These are phyloP conservation scores for Rutstroemia sp. DNA, from an alignment of 2,329 filamentous ascomycete genomes.

Conservation along the genomic window DNA sequence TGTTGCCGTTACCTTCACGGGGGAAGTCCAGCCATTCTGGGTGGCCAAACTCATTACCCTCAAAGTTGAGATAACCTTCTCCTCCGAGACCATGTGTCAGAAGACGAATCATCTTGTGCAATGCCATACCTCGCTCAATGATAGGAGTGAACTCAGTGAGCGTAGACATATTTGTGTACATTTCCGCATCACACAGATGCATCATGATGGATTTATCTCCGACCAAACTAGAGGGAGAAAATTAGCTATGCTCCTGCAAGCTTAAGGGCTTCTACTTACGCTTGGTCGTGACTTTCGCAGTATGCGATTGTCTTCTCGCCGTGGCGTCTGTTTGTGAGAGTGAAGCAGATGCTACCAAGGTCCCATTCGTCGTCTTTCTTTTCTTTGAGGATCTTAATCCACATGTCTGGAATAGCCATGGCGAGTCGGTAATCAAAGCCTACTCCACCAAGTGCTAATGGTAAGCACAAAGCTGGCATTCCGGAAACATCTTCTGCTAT, in stretches of 20 bases:
- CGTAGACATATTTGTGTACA: slow-evolving; percentile 96
- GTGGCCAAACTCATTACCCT: slow-evolving; percentile 97
- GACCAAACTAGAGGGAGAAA: slow-evolving; percentile 59
- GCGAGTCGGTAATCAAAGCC: slow-evolving; percentile 96
- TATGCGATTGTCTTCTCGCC: slow-evolving; percentile 99
- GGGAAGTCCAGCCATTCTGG: slow-evolving; percentile 99
- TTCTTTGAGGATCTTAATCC: slow-evolving; percentile 98
- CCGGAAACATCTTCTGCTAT: slow-evolving; percentile 96
- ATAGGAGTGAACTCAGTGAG: slow-evolving; percentile 76
- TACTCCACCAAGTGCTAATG: slow-evolving; percentile 77
- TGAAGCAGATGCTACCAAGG: slow-evolving; percentile 75
- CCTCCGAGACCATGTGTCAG: slow-evolving; percentile 87
- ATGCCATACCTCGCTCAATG: slow-evolving; percentile 82
- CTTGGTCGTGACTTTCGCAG: slow-evolving; percentile 94
- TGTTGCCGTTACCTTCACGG: slow-evolving; percentile 84
- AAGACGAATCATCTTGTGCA: slow-evolving; percentile 97
- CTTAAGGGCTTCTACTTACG: slow-evolving; percentile 49
- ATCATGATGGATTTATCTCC: slow-evolving; percentile 97
- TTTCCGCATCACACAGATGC: slow-evolving; percentile 93
- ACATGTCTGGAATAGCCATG: slow-evolving; percentile 98
- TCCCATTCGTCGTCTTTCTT: slow-evolving; percentile 83
- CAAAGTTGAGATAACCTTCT: slow-evolving; percentile 97
- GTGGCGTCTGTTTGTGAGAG: slow-evolving; percentile 84
- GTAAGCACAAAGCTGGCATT: slow-evolving; percentile 93
- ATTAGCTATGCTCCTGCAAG: slow-evolving; percentile 15